These are phyloP conservation scores for Nitzschia palea DNA, from an alignment of 108 stramenopile species.

Conservation along the genomic window DNA sequence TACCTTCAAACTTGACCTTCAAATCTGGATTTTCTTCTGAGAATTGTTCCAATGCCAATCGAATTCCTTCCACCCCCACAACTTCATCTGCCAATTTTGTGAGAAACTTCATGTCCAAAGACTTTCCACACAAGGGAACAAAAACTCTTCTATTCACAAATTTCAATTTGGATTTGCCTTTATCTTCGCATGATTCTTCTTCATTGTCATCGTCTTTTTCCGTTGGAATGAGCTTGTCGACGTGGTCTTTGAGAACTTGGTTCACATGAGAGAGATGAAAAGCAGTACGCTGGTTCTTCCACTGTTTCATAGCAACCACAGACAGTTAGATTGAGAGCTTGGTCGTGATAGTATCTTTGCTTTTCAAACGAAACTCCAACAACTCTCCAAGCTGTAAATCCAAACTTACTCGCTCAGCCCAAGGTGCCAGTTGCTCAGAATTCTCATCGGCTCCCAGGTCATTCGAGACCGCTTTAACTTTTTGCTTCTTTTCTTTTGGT, in stretches of 20 bases:
- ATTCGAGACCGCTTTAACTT: no score
- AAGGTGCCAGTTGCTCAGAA: conserved; percentile 17
- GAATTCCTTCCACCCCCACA: conserved; percentile 79
- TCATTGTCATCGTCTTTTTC: not conserved
- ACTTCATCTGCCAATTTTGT: conserved; percentile 45
- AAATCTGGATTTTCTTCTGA: conserved; percentile 56
- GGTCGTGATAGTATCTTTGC: not conserved
- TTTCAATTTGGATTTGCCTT: no score
- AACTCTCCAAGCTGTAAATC: no score
- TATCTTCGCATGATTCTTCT: not conserved
- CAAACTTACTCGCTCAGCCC: conserved; percentile 19
- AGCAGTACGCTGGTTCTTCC: conserved; percentile 21
- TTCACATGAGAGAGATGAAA: conserved; percentile 38
- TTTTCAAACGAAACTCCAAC: not conserved
- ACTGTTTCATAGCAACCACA: conserved; percentile 14
- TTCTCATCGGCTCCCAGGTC: no score
- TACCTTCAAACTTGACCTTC: conserved; percentile 2
- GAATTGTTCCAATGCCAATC: conserved; percentile 72
- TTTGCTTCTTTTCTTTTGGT: no score
- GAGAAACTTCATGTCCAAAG: conserved; percentile 77
- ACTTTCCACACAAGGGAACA: conserved; percentile 88
- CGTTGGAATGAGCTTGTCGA: conserved; percentile 8
- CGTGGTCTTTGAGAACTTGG: conserved; percentile 7
- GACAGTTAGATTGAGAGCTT: not conserved
- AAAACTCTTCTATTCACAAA: conserved; percentile 43